These are phyloP conservation scores for Rhizoctonia solani DNA, from an alignment of 1,284 basidiomycete genomes.

Conservation along the genomic window DNA sequence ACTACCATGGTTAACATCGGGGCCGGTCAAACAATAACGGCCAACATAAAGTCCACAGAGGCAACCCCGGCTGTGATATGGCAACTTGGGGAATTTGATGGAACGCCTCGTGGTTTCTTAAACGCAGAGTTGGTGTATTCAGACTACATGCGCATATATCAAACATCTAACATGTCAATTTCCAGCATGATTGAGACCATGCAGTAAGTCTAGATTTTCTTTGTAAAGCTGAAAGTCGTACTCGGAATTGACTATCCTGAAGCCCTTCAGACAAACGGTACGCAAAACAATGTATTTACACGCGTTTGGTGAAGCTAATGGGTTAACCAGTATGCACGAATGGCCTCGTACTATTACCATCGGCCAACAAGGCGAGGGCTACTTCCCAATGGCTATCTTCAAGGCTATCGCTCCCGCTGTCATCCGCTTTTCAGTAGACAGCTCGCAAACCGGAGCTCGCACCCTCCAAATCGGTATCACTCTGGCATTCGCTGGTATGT, in stretches of 20 bases:
- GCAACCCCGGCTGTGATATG: constrained; percentile 49
- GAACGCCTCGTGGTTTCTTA: constrained; percentile 53
- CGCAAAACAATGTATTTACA: not conserved
- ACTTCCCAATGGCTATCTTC: constrained; percentile 51
- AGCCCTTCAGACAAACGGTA: not conserved
- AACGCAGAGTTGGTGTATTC: constrained; percentile 49
- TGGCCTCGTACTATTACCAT: constrained; percentile 52
- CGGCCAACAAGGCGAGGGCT: constrained; percentile 40
- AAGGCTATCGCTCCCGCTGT: constrained; percentile 40
- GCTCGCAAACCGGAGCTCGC: constrained; percentile 8
- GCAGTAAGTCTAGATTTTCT: constrained; percentile 50
- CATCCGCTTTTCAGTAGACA: constrained; percentile 14
- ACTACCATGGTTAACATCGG: constrained; percentile 50
- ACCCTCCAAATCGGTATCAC: constrained; percentile 14
- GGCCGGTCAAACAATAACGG: constrained; percentile 48
- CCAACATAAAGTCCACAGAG: constrained; percentile 44
- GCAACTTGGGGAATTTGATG: constrained; percentile 55
- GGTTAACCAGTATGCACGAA: constrained; percentile 48
- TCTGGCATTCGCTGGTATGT: constrained; percentile 1
- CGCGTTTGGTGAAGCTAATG: not conserved
- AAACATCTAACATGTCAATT: not conserved
- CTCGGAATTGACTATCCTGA: not conserved
- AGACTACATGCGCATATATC: constrained; percentile 20
- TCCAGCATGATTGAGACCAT: constrained; percentile 53
- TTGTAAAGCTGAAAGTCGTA: not conserved